Evolutionary conservation across 2,329 filamentous ascomycete genomes (phyloP).

Genomic region (Fonsecaea erecta): DNA sequence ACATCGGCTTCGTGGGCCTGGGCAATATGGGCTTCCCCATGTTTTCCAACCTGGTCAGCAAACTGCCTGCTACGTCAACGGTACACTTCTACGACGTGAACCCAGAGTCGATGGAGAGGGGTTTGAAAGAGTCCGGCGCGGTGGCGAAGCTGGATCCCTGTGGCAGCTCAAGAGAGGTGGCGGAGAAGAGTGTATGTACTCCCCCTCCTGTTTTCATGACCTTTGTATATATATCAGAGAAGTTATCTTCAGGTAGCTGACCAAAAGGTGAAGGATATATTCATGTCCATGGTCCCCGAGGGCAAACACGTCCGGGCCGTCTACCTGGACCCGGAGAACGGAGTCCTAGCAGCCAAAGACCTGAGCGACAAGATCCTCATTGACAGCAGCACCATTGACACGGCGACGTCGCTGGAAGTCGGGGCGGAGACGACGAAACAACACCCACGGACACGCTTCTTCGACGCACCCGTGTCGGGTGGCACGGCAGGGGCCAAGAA

Average conservation of each 20-base stretch:
- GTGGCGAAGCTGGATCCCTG: conserved; percentile 44
- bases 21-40: conserved; percentile 61
- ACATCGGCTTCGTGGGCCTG: conserved; percentile 56
- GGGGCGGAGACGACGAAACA: conserved; percentile 3
- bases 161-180: conserved; percentile 52
- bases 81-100: conserved; percentile 58
- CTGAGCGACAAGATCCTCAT: conserved; percentile 54
- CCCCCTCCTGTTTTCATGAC: background rate
- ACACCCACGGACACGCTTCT: conserved; percentile 48
- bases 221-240: no score
- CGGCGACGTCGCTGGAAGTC: conserved; percentile 44
- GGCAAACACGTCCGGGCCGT: conserved; percentile 43
- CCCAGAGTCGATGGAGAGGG: conserved; percentile 36
- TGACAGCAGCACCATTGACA: conserved; percentile 62
- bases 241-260: no score
- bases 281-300: conserved; percentile 43
- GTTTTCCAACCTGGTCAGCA: conserved; percentile 55
- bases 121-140: conserved; percentile 45
- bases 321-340: conserved; percentile 54
- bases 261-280: conserved; percentile 26
- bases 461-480: conserved; percentile 59
- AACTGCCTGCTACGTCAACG: conserved; percentile 47
- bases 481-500: conserved; percentile 56
- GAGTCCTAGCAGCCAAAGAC: conserved; percentile 46
- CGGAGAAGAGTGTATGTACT: conserved; percentile 53